phyloP scores from a whole-genome alignment of 2,329 filamentous ascomycete genomes.

The Acrocalymma vagum region DNA sequence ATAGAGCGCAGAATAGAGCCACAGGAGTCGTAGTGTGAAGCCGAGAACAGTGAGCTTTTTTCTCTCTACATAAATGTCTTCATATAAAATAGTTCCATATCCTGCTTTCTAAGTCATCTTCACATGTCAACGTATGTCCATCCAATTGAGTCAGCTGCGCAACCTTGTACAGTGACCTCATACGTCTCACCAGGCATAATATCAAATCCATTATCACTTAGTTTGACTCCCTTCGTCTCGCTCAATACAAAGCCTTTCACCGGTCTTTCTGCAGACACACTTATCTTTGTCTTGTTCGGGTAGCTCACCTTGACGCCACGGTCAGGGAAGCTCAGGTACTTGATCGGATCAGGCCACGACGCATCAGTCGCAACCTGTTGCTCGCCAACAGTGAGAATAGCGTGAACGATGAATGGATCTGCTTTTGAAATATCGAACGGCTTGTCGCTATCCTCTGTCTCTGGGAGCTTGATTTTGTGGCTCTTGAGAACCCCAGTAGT shows the following conservation, averaged over 20 bases:
- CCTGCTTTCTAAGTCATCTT: background rate
- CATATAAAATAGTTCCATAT: too few relatives aligned
- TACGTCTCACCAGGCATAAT: constrained; percentile 28
- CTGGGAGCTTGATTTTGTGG: constrained; percentile 9
- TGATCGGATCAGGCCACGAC: constrained; percentile 33
- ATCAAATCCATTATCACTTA: constrained; percentile 41
- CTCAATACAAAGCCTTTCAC: constrained; percentile 31
- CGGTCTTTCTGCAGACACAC: constrained; percentile 18
- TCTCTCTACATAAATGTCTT: too few relatives aligned
- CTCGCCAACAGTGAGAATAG: constrained; percentile 12
- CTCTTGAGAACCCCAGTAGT: constrained; percentile 24
- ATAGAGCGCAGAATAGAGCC: too few relatives aligned
- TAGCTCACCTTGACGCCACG: constrained; percentile 16
- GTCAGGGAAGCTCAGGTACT: constrained; percentile 24
- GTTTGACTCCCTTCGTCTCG: constrained; percentile 23
- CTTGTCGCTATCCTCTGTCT: constrained; percentile 10
- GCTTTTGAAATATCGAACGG: constrained; percentile 16
- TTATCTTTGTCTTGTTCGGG: constrained; percentile 10
- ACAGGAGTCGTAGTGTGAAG: too few relatives aligned
- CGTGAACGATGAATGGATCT: constrained; percentile 28
- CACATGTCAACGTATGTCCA: constrained; percentile 34
- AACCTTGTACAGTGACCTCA: constrained; percentile 20
- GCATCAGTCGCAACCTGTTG: constrained; percentile 18
- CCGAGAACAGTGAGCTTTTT: too few relatives aligned
- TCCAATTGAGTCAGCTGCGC: constrained; percentile 11